Evolutionary conservation across 306 rosid genomes (phyloP).

Genomic region (Malus orientalis): DNA sequence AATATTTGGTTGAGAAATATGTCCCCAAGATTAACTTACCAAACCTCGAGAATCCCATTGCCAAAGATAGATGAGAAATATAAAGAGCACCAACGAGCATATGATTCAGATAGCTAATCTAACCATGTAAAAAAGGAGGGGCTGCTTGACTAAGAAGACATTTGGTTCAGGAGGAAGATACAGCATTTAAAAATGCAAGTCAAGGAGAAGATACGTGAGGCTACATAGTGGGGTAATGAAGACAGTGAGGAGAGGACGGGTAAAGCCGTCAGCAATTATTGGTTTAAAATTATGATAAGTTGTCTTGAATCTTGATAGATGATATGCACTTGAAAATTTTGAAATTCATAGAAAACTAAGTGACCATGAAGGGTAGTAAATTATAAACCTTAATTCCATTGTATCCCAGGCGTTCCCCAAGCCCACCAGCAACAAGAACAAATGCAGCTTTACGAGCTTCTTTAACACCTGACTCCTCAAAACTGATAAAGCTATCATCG

Average conservation of each 20-base stretch:
- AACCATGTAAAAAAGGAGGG: background rate
- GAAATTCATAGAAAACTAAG: background rate
- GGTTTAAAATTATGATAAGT: background rate
- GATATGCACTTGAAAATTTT: background rate
- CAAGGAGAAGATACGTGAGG: background rate
- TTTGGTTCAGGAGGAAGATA: background rate
- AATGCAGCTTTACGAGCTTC: constrained; percentile 77
- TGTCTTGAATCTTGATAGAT: background rate
- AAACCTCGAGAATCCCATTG: background rate
- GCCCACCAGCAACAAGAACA: constrained; percentile 99
- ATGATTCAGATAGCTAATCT: constrained; percentile 5
- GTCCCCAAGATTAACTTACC: background rate
- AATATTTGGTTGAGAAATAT: background rate
- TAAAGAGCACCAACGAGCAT: background rate
- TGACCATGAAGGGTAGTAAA: background rate
- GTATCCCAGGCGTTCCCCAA: constrained; percentile 96
- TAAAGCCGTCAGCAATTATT: background rate
- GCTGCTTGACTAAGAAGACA: background rate
- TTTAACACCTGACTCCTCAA: constrained; percentile 71
- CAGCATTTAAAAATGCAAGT: background rate
- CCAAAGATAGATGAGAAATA: background rate
- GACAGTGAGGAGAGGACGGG: background rate
- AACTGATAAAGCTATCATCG: constrained; percentile 57
- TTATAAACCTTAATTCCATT: constrained; percentile 78
- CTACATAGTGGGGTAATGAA: background rate